A percentile compares a stretch with the other conserved stretches of the same genome.
Evolutionary conservation across 495 filamentous ascomycete species (phyloP).

Genomic region (Penicillium simplicissimum): DNA sequence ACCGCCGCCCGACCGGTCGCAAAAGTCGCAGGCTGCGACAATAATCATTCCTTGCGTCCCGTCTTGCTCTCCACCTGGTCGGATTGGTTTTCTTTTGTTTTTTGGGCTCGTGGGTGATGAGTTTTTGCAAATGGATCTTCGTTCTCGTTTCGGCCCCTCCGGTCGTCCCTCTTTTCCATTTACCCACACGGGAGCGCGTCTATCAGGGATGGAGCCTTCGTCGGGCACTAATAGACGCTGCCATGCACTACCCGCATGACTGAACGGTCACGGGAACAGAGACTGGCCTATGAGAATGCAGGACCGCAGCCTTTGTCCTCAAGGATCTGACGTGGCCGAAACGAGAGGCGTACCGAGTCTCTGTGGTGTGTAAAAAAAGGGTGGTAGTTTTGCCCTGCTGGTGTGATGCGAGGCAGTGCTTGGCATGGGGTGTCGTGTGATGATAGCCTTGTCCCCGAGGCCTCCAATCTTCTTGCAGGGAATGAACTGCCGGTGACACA

Average conservation of each 20-base stretch:
- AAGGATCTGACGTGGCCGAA: constrained; percentile 22
- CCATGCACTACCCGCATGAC: constrained; percentile 45
- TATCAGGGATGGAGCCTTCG: constrained; percentile 33
- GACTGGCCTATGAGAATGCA: constrained; percentile 26
- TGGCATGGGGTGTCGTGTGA: constrained; percentile 21
- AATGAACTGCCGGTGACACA: constrained; percentile 15
- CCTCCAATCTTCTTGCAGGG: not conserved
- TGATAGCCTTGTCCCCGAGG: constrained; percentile 13
- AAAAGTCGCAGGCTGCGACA: constrained; percentile 18
- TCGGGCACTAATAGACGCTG: constrained; percentile 40
- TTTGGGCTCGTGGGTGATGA: constrained; percentile 1
- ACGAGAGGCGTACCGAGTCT: not conserved
- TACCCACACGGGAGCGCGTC: constrained; percentile 38
- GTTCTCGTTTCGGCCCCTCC: constrained; percentile 12
- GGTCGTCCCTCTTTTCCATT: constrained; percentile 6
- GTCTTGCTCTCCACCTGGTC: not conserved
- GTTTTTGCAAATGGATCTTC: not conserved
- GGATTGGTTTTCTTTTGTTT: constrained; percentile 3
- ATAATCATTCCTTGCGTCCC: constrained; percentile 9
- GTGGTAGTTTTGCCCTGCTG: not conserved
- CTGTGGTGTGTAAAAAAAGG: not conserved
- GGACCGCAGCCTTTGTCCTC: not conserved
- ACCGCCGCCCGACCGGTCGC: constrained; percentile 16
- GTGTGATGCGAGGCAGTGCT: constrained; percentile 12
- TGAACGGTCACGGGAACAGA: constrained; percentile 43